Base-by-base conservation (phyloP, 108 stramenopile genomes). In the Parietichytrium sp. region DNA sequence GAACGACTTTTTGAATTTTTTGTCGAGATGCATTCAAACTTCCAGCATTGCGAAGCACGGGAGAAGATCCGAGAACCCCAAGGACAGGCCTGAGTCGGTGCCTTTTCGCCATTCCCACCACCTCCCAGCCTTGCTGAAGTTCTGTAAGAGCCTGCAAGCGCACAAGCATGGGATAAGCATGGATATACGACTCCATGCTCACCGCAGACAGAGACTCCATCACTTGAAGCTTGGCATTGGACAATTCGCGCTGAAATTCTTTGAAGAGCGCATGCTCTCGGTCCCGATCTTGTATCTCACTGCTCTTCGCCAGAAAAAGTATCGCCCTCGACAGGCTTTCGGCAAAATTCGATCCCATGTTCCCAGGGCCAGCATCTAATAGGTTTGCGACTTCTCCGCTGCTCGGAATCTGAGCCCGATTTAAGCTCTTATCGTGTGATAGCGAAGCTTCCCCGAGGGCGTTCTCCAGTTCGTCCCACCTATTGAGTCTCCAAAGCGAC, bases 141-240 rank as follows among this genome's bases (percentile, higher is more conserved):
- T 84, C 84, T 0, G 30, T 29, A 4, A 84, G 26, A 12, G 42
- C 48, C 8, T 84, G 84, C 0, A 84, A 49, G n/a, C 80, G 52
- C 80, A 81, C 48, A 36, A 81, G 54, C 48, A 55, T 8, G 3
- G 84, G 84, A 27, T 84, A 84, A 4, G 84, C 23, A 10, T 80
- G 23, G 1, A 18, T 49, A 4, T 84, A 84, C 4, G 84, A 84
- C 29, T 84, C 84, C 80, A 78, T 84, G 45, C 80, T 77, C 48
- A 79, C 84, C 47, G 84, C 61, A 7, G 80, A 26, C 13, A 84
- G 48, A 10, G 49, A 38, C 4, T 47, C 26, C 84, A 84, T 84
- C 18, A 79, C 72, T 2, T 81, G 80, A 33, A 55, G 48, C 38
- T 29, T 47, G n/a, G 79, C 72, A 23, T 38, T 20, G 29, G 50